These are phyloP conservation scores for Ballota nigra DNA, from an alignment of 257 asterid genomes.

Conservation along the genomic window DNA sequence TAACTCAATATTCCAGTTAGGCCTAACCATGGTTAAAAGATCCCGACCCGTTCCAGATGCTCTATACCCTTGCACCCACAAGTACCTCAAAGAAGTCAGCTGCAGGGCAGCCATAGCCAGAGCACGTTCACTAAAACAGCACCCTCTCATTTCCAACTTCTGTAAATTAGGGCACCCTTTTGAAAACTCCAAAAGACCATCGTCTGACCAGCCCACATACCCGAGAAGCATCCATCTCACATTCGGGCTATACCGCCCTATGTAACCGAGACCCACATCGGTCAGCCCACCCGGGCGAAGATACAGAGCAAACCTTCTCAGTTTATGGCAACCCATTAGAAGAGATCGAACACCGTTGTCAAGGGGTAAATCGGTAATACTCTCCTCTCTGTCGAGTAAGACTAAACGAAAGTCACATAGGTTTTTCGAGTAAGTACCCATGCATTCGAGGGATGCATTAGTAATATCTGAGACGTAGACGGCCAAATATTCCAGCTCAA, in stretches of 20 bases:
- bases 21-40: slow-evolving; percentile 62
- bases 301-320: slow-evolving; percentile 75
- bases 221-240: slow-evolving; percentile 95
- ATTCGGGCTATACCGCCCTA: slow-evolving; percentile 67
- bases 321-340: slow-evolving; percentile 57
- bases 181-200: slow-evolving; percentile 74
- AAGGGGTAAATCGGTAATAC: slow-evolving; percentile 70
- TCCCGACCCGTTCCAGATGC: slow-evolving; percentile 47
- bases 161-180: slow-evolving; percentile 78
- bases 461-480: slow-evolving; percentile 48
- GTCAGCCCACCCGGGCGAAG: slow-evolving; percentile 75
- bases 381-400: slow-evolving; percentile 62
- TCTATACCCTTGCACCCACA: slow-evolving; percentile 88
- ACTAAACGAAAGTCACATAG: slow-evolving; percentile 76
- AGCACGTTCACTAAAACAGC: slow-evolving; percentile 77
- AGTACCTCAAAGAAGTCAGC: slow-evolving; percentile 55
- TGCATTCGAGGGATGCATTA: slow-evolving; percentile 53
- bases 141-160: slow-evolving; percentile 83
- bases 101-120: slow-evolving; percentile 56
- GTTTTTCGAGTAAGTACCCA: slow-evolving; percentile 57
- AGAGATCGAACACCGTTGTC: slow-evolving; percentile 79
- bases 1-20: slow-evolving; percentile 77
- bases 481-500: slow-evolving; percentile 44
- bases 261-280: slow-evolving; percentile 67
- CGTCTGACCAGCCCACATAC: slow-evolving; percentile 70